Percentiles rank a stretch among this genome's conserved stretches.
Conservation (phyloP, 768 basidiomycete genomes). For the Mycena kentingensis region DNA sequence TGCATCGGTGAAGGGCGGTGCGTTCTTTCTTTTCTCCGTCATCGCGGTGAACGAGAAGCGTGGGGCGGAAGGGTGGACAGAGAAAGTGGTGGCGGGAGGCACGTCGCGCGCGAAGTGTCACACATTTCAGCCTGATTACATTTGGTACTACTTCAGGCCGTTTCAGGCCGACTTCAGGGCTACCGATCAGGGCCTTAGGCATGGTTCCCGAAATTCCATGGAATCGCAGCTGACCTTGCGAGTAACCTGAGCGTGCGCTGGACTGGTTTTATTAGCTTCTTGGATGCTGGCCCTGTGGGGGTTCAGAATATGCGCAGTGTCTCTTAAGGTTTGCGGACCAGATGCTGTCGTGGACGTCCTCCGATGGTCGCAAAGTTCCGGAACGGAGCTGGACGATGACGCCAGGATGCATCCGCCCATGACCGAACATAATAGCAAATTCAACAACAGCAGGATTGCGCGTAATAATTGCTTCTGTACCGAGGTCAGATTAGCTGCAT, state of each 20-base stretch:
- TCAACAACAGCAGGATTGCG: conserved; percentile 8
- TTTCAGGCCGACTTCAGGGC: background rate
- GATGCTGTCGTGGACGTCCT: background rate
- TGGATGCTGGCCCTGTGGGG: conserved; percentile 5
- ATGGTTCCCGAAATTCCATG: too few relatives aligned
- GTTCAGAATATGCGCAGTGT: background rate
- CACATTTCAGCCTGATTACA: background rate
- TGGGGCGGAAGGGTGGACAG: background rate
- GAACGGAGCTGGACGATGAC: conserved; percentile 10
- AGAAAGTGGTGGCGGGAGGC: background rate
- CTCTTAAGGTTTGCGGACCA: background rate
- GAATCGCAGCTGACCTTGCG: conserved; percentile 6
- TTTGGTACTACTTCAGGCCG: background rate
- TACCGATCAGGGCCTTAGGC: conserved; percentile 1
- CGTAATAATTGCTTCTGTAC: conserved; percentile 6
- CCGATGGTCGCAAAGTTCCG: background rate
- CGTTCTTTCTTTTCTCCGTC: background rate
- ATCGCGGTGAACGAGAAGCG: background rate
- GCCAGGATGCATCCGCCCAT: background rate
- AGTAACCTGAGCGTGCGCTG: conserved; percentile 1
- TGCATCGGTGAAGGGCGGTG: background rate
- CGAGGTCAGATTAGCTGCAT: background rate
- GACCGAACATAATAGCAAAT: conserved; percentile 3
- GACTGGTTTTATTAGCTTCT: background rate
- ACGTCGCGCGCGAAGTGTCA: background rate